phyloP scores from a whole-genome alignment of 75 land plant species.

The Ceratopteris richardii region DNA sequence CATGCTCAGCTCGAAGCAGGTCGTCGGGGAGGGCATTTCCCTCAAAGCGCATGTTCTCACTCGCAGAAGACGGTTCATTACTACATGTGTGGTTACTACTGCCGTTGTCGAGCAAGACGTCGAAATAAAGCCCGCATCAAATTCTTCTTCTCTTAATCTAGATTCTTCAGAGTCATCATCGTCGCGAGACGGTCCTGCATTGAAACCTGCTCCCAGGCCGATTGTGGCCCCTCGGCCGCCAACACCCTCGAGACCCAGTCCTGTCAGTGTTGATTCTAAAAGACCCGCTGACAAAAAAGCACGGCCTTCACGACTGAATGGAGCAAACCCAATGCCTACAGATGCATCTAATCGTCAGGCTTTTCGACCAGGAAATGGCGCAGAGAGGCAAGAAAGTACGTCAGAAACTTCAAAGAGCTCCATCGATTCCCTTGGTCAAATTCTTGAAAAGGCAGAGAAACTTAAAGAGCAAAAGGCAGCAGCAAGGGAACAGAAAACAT shows the following conservation, averaged over 20 bases:
- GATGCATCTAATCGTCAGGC: background rate
- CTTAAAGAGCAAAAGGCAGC: conserved; percentile 22
- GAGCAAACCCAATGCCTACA: background rate
- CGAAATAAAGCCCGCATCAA: background rate
- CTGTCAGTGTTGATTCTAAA: conserved; percentile 2
- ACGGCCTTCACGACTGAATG: conserved; percentile 4
- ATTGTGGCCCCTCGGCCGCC: conserved; percentile 24
- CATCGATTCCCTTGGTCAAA: conserved; percentile 51
- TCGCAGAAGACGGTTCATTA: no score
- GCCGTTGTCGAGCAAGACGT: conserved; percentile 3
- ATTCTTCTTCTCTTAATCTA: background rate
- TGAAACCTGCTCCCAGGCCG: conserved; percentile 61
- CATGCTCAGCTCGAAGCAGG: no score
- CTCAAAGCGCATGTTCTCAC: no score
- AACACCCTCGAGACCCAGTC: background rate
- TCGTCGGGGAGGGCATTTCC: no score
- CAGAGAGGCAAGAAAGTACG: conserved; percentile 5
- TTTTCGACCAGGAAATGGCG: conserved; percentile 21
- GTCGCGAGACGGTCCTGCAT: conserved; percentile 6
- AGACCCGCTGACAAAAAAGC: background rate
- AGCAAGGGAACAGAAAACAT: conserved; percentile 3
- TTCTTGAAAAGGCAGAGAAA: conserved; percentile 71
- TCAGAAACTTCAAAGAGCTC: conserved; percentile 1
- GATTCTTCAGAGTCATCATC: background rate
- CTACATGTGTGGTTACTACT: background rate